Evolutionary conservation across 257 asterid species (phyloP).

Genomic region (Catharanthus roseus): DNA sequence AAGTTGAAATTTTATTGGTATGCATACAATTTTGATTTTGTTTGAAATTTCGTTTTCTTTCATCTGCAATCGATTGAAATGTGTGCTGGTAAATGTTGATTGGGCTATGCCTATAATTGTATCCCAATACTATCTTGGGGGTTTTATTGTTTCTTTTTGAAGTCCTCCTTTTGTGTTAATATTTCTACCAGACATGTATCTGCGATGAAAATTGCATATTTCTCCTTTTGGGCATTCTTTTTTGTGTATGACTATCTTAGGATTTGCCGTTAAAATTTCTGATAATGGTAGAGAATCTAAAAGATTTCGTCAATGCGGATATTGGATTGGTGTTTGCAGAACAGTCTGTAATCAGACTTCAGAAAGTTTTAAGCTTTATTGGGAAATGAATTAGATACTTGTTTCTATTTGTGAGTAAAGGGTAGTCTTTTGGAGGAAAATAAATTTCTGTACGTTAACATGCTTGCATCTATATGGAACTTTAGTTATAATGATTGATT

Average conservation of each 20-base stretch:
- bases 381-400: neutral
- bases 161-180: neutral
- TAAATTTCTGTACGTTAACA: neutral
- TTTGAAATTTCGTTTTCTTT: neutral
- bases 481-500: neutral
- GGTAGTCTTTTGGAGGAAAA: neutral
- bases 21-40: conserved; percentile 7
- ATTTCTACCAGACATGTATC: neutral
- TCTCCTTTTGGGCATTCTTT: neutral
- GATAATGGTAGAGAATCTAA: neutral
- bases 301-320: conserved; percentile 4
- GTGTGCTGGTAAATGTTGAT: neutral
- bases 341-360: neutral
- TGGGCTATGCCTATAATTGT: neutral
- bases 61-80: neutral
- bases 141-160: neutral
- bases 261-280: neutral
- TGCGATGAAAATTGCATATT: conserved; percentile 10
- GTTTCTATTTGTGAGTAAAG: neutral
- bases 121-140: conserved; percentile 5
- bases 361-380: neutral
- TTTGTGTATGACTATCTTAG: neutral
- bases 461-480: neutral
- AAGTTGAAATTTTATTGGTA: conserved; percentile 19
- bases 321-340: conserved; percentile 13